Evolutionary conservation across 1,284 basidiomycete genomes (phyloP).

Genomic region (Cronartium ribicola): DNA sequence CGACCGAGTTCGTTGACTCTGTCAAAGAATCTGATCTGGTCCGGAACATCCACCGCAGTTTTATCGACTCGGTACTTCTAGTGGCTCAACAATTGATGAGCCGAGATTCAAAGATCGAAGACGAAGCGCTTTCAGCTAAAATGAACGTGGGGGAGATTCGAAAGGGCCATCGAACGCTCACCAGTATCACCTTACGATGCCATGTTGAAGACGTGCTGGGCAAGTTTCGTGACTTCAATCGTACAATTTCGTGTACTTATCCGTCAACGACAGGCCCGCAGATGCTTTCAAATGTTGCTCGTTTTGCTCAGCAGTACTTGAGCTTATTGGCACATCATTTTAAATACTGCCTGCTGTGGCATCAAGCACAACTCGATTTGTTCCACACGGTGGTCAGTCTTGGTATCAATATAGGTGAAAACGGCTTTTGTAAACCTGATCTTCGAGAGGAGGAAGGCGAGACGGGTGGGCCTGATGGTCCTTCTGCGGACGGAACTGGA

Average conservation of each 20-base stretch:
- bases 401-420: slow-evolving; percentile 62
- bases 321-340: slow-evolving; percentile 44
- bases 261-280: slow-evolving; percentile 43
- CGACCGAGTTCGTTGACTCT: background rate
- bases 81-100: slow-evolving; percentile 62
- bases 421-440: slow-evolving; percentile 88
- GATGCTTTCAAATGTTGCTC: slow-evolving; percentile 55
- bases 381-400: slow-evolving; percentile 40
- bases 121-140: slow-evolving; percentile 47
- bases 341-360: slow-evolving; percentile 51
- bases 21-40: background rate
- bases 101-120: slow-evolving; percentile 34
- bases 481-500: slow-evolving; percentile 66
- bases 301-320: slow-evolving; percentile 65
- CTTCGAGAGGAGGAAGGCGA: slow-evolving; percentile 59
- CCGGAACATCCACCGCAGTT: slow-evolving; percentile 51
- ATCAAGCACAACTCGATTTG: slow-evolving; percentile 20
- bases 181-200: slow-evolving; percentile 46
- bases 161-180: slow-evolving; percentile 46
- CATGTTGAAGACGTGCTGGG: slow-evolving; percentile 50
- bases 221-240: slow-evolving; percentile 47
- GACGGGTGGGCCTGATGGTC: slow-evolving; percentile 53
- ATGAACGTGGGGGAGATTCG: slow-evolving; percentile 49
- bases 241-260: slow-evolving; percentile 39
- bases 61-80: slow-evolving; percentile 65